Evolutionary conservation across 2,329 filamentous ascomycete genomes (phyloP), one percentile per base, ranked within the genome.

Genomic region (Dendrostoma leiphaemia): DNA sequence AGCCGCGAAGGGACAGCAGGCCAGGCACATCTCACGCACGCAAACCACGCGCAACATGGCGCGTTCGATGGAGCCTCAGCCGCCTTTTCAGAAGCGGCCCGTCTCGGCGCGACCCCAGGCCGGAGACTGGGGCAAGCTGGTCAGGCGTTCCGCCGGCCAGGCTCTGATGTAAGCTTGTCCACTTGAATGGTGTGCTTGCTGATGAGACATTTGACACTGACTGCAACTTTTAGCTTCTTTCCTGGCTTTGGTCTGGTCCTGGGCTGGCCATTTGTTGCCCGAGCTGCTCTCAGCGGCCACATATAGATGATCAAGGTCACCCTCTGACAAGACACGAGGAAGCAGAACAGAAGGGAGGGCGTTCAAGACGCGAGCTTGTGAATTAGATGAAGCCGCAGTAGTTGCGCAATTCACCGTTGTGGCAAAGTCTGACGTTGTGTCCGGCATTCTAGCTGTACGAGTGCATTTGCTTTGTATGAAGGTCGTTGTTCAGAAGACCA

Each of bases 91-190:
- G 65, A 67, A 69, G 21, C 62, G 71, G 52, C 65, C 70, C 53
- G 53, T 59, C 12, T 47, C 66, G 12, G 56, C 53, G 37, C 57
- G 59, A 26, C 50, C 69, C 26, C 65, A 66, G 52, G 56, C 64
- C 12, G 65, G 64, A 23, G 72, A 74, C 66, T 76, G 70, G 64
- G 66, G 64, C 54, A 67, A 65, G 50, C 65, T 71, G 45, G n/a
- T 67, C 43, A 70, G 66, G 62, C 58, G 67, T 6, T 60, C 67
- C 19, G 63, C 47, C 34, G 59, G 58, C 41, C 62, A 65, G 35
- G 61, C 65, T 37, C 58, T 61, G 7, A 56, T 75, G 72, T 76
- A 71, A 59, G 71, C 64, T 51, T 9, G 21, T 15, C 35, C 34
- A n/a, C n/a, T n/a, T n/a, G n/a, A n/a, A n/a, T n/a, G n/a, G n/a